Evolutionary conservation across 75 land plant genomes (phyloP).

Genomic region (Chamaecyparis obtusa): DNA sequence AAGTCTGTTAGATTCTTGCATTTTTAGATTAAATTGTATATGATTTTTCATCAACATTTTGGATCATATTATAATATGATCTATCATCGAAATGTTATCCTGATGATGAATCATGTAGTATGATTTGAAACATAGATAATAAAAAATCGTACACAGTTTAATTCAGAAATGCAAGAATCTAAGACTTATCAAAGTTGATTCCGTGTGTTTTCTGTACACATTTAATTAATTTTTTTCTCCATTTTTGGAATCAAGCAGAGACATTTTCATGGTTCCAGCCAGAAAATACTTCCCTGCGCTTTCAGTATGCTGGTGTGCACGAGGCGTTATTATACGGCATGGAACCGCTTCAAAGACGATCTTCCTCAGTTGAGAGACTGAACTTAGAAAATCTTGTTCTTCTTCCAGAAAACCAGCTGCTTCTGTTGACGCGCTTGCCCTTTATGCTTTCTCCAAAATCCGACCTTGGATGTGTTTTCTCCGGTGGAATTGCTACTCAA

Average conservation of each 20-base stretch:
- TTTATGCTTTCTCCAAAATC: neutral
- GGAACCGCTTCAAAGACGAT: neutral
- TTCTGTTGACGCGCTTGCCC: slow-evolving; percentile 19
- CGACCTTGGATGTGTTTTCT: slow-evolving; percentile 18
- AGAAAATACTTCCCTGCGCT: neutral
- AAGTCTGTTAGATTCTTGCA: no score
- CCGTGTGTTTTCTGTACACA: neutral
- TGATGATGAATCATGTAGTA: no score
- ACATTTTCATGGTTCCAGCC: neutral
- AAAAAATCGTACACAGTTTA: no score
- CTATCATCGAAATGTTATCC: no score
- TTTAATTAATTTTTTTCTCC: neutral
- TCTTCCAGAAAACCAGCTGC: slow-evolving; percentile 44
- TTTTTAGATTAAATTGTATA: no score
- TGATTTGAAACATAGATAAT: no score
- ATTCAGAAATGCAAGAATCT: no score
- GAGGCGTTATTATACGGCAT: neutral
- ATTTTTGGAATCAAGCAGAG: neutral
- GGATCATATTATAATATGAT: no score
- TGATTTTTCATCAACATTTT: no score
- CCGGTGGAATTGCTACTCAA: slow-evolving; percentile 18
- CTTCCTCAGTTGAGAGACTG: neutral
- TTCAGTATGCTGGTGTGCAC: neutral
- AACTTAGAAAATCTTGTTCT: slow-evolving; percentile 23
- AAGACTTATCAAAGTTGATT: no score